phyloP scores from a whole-genome alignment of 1,284 basidiomycete species.

The Veloporphyrellus conicus region DNA sequence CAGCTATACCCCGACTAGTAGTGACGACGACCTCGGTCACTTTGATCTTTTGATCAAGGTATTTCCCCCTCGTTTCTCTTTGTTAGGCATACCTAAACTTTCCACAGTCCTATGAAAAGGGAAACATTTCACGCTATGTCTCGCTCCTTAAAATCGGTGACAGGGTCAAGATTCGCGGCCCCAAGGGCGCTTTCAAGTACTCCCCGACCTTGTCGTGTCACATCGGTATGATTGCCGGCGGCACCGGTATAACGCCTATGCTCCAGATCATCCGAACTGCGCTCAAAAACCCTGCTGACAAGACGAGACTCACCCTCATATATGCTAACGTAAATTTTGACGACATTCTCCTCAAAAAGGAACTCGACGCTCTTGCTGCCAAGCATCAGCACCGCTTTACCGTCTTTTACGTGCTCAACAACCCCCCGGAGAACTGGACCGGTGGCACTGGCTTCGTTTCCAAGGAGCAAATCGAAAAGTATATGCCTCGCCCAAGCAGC shows the following conservation, averaged over 20 bases:
- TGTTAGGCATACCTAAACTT: background rate
- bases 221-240: slow-evolving; percentile 95
- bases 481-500: slow-evolving; percentile 58
- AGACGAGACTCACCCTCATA: slow-evolving; percentile 79
- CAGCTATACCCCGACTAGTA: slow-evolving; percentile 93
- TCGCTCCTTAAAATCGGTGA: slow-evolving; percentile 80
- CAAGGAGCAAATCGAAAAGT: slow-evolving; percentile 86
- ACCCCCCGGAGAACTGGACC: slow-evolving; percentile 81
- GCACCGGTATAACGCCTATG: slow-evolving; percentile 97
- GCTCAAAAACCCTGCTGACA: slow-evolving; percentile 81
- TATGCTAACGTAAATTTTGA: slow-evolving; percentile 93
- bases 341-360: slow-evolving; percentile 84
- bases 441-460: slow-evolving; percentile 90
- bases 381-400: slow-evolving; percentile 71
- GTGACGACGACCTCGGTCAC: slow-evolving; percentile 87
- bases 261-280: slow-evolving; percentile 92
- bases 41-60: slow-evolving; percentile 98
- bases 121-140: slow-evolving; percentile 90
- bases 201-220: slow-evolving; percentile 62
- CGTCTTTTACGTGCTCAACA: slow-evolving; percentile 90
- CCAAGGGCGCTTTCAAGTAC: slow-evolving; percentile 92
- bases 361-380: slow-evolving; percentile 76
- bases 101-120: slow-evolving; percentile 85
- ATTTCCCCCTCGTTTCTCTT: slow-evolving; percentile 14
- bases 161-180: slow-evolving; percentile 86